These are phyloP conservation scores for Tephrocybe sp. DNA, from an alignment of 768 basidiomycete species.

Conservation along the genomic window DNA sequence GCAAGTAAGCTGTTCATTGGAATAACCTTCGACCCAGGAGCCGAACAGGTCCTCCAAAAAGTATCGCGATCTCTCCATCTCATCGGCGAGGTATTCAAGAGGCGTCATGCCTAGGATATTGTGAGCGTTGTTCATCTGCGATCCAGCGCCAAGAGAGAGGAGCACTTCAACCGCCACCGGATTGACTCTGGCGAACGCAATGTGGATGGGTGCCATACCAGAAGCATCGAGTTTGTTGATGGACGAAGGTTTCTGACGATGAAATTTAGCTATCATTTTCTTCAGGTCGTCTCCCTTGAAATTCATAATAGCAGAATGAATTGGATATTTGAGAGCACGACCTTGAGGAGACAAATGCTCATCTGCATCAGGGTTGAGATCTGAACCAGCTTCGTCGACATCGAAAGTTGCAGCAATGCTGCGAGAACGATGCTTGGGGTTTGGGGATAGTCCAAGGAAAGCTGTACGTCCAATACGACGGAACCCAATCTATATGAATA, in stretches of 20 bases:
- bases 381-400: background rate
- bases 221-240: slow-evolving; percentile 10
- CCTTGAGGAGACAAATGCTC: background rate
- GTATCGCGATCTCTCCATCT: background rate
- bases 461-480: slow-evolving; percentile 24
- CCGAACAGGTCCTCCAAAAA: background rate
- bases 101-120: background rate
- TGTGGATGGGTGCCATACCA: too few relatives aligned
- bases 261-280: background rate
- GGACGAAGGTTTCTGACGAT: slow-evolving; percentile 3
- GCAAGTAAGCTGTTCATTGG: background rate
- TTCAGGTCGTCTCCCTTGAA: background rate
- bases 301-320: slow-evolving; percentile 3
- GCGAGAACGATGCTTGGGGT: slow-evolving; percentile 22
- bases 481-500: slow-evolving; percentile 21
- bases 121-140: background rate
- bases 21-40: slow-evolving; percentile 2
- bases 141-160: too few relatives aligned
- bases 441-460: slow-evolving; percentile 22
- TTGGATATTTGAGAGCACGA: background rate
- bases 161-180: too few relatives aligned
- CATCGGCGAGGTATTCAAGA: background rate
- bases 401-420: slow-evolving; percentile 2
- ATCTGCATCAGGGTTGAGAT: background rate
- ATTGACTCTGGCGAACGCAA: too few relatives aligned